Evolutionary conservation across 441 rosid genomes (phyloP).

Genomic region (Rhodomyrtus psidioides): DNA sequence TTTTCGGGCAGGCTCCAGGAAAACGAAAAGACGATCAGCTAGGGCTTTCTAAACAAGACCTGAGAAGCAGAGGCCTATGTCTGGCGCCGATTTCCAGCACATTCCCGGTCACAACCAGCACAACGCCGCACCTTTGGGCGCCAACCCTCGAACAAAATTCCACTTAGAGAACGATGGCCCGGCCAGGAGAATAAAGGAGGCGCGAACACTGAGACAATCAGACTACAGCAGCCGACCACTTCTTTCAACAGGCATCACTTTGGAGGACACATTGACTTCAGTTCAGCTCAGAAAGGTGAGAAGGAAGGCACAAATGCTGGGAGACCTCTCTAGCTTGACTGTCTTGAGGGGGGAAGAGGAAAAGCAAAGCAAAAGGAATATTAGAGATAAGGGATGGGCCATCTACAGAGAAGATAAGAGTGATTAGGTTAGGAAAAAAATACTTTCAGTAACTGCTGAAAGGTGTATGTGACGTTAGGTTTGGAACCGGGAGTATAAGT

Average conservation of each 20-base stretch:
- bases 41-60: neutral
- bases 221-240: neutral
- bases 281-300: neutral
- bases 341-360: neutral
- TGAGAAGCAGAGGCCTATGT: neutral
- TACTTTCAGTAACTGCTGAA: no score
- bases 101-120: neutral
- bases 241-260: neutral
- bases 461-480: neutral
- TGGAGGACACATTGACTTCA: neutral
- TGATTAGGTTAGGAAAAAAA: neutral
- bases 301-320: neutral
- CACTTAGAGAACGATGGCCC: neutral
- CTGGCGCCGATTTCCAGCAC: constrained; percentile 3
- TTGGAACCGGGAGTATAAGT: neutral
- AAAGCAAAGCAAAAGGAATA: neutral
- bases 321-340: neutral
- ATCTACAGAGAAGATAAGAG: neutral
- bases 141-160: neutral
- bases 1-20: neutral
- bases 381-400: neutral
- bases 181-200: neutral
- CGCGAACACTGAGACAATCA: neutral
- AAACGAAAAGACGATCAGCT: neutral
- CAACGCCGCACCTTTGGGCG: neutral